Evolutionary conservation across 140 eudicot genomes (phyloP), one percentile per base, ranked within the genome.

Genomic region (Erigeron philadelphicus): DNA sequence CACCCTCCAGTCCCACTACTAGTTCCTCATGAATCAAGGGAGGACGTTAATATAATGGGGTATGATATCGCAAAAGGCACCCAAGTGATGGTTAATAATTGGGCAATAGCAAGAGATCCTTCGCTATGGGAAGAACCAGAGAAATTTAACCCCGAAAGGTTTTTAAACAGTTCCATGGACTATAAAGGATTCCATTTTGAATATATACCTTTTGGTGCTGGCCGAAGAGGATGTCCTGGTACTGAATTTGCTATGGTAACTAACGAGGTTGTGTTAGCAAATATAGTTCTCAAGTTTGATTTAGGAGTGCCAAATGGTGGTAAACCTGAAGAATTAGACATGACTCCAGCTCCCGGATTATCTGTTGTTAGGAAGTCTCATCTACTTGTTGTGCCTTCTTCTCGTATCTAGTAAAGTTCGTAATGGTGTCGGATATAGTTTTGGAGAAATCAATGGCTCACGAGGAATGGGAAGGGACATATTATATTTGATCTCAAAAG

Each of bases 181-280:
- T 88, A 74, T 64, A 80, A 71, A 49, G 93, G 90, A 48, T 70
- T 75, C 16, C 86, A 86, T 76, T 86, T 78, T 11, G 88, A 86
- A 80, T 61, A 79, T 11, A 48, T 82, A 54, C 96, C 95, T 8
- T 89, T 89, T 70, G 94, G 96, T 11, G 90, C 90, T n/a, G 90
- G 94, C 8, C 66, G 94, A 62, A 76, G 96, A 57, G 76, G 76
- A 9, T 89, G 95, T 55, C 96, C 96, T 3, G 74, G 6, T 65
- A 76, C 25, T 45, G 38, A 16, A 8, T 76, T 70, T 31, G 72
- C 66, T 6, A 70, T 54, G 61, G 43, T 10, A 15, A 13, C 52
- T 19, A 70, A 23, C 25, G 81, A 76, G 61, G 31, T 70, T 52
- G 76, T 57, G 18, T 61, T 76, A 52, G 71, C 72, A 40, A 76